A percentile compares a stretch with the other conserved stretches of the same genome.
These are phyloP conservation scores for Aspergillus sp. DNA, from an alignment of 2,329 filamentous ascomycete genomes.

Conservation along the genomic window DNA sequence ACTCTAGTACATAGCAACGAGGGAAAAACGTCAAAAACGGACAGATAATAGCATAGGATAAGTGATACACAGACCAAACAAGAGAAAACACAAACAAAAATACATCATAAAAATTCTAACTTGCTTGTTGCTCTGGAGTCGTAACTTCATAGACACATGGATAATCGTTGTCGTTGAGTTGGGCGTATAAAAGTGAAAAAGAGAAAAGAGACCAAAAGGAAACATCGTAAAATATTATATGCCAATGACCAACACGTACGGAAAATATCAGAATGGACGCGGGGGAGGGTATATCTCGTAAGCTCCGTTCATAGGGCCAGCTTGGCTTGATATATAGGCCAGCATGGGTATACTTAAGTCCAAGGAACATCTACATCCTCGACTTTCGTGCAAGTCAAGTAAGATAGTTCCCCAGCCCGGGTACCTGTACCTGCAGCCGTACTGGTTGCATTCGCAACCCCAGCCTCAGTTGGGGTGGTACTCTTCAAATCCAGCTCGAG, in stretches of 20 bases:
- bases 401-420: conserved; percentile 45
- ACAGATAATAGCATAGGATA: background rate
- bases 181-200: background rate
- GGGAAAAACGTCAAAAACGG: too few relatives aligned
- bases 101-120: background rate
- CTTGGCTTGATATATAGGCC: background rate
- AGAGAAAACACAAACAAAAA: background rate
- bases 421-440: conserved; percentile 17
- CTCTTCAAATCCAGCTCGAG: conserved; percentile 66
- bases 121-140: background rate
- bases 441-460: conserved; percentile 10
- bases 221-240: too few relatives aligned
- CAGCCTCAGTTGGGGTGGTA: conserved; percentile 11
- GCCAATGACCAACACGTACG: too few relatives aligned
- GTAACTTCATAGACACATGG: too few relatives aligned
- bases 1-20: too few relatives aligned
- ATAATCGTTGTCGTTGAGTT: too few relatives aligned
- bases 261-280: too few relatives aligned
- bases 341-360: conserved; percentile 16
- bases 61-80: background rate
- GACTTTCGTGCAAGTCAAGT: conserved; percentile 57
- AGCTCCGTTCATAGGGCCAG: background rate
- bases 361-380: conserved; percentile 57
- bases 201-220: background rate
- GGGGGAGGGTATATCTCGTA: too few relatives aligned